Conservation (phyloP, 495 filamentous ascomycete genomes). For the Aspergillus sclerotioniger region DNA sequence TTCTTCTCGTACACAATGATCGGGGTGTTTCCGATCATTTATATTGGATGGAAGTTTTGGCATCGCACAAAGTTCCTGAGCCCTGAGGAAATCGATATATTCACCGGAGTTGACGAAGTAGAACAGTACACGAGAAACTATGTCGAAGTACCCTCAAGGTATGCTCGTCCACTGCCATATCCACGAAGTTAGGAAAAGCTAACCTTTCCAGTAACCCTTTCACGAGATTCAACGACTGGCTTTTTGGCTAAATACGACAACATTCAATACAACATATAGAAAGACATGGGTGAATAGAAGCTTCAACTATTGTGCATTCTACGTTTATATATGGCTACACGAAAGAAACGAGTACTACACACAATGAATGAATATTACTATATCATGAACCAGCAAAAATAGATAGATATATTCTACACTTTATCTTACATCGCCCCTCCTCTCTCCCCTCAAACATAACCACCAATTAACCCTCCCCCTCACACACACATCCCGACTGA, state of each 20-base stretch:
- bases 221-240: constrained; percentile 26
- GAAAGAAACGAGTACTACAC: too few species aligned
- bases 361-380: neutral
- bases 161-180: constrained; percentile 18
- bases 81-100: constrained; percentile 62
- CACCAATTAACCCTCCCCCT: neutral
- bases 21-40: constrained; percentile 62
- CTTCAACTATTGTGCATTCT: too few species aligned
- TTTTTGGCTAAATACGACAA: constrained; percentile 15
- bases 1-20: constrained; percentile 78
- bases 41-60: constrained; percentile 66
- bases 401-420: neutral
- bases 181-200: constrained; percentile 1
- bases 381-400: neutral
- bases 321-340: too few species aligned
- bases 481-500: neutral
- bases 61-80: constrained; percentile 59
- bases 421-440: neutral
- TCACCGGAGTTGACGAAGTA: constrained; percentile 64
- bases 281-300: neutral
- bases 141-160: constrained; percentile 58
- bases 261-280: neutral
- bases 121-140: constrained; percentile 70
- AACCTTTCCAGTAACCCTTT: constrained; percentile 23
- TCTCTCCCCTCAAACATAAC: neutral